Base-by-base conservation (phyloP, 106 monocot species). In the Dendrobium huoshanense region DNA sequence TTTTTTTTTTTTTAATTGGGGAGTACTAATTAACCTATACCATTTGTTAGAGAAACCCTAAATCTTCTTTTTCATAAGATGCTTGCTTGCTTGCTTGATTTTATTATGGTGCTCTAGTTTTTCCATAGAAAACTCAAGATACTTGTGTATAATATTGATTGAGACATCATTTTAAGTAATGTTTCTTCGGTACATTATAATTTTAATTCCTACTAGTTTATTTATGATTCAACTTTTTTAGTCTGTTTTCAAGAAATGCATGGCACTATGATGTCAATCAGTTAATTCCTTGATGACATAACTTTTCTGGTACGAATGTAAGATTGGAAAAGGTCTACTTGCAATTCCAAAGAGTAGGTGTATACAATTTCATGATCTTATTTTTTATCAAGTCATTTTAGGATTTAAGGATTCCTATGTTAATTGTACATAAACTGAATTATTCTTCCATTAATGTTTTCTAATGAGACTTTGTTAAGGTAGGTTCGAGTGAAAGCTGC, bases 401-500 rank as follows among this genome's bases (percentile, higher is more conserved):
- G 25, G 64, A 65, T 25, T 65, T 65, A 25, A 65, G 64, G 25
- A 65, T 25, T 65, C 25, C 64, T 22, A 8, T 16, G 25, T 25
- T 65, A 7, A 65, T 65, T 25, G 6, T 65, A 25, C 33, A 17
- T 70, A 70, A 70, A 16, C 70, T 70, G 16, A 17, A 37, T 37
- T 70, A 70, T 16, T 33, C 31, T 70, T 70, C 37, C 17, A 33
- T 70, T 70, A 24, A 70, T 67, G 5, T 67, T 13, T 22, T 58
- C 24, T 24, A 54, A 67, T 64, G 4, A 65, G 33, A 54, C 80
- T 78, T 83, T 72, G 40, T 31, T 64, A 49, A 77, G 77, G 75
- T 82, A 99, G 98, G 98, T 99, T 45, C 88, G 87, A 64, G 98
- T 99, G 58, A 99, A 99, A 84, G 92, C 95, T 84, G 98, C 98